Base-by-base conservation (phyloP, 441 rosid genomes). In the Lepidium campestre region DNA sequence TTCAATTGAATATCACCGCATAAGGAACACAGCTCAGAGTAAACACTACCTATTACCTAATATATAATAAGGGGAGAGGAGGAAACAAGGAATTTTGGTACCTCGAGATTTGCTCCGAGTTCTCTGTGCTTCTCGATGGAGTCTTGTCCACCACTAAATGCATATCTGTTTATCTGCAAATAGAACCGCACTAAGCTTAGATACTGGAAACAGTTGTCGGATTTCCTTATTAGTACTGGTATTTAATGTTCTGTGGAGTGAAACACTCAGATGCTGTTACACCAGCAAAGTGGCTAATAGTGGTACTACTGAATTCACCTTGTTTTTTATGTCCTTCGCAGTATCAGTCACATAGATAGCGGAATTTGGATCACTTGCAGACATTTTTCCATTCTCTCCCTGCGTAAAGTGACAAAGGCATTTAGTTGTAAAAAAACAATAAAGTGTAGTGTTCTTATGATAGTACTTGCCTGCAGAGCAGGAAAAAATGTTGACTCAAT, bases 351-450 rank as follows among this genome's bases (percentile, higher is more conserved):
- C 91, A 67, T 90, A 90, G 71, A 93, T 86, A 20, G 97, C 97
- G 15, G 97, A 90, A 78, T 86, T 88, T 49, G 96, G 90, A 82
- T 93, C 96, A 75, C 93, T 90, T 32, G 98, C 97, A n/a, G 97
- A 90, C 98, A 93, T 90, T 81, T 93, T 93, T 50, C 96, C 94
- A 2, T 83, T 82, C 70, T 93, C 97, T 57, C 97, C 98, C 96
- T 90, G 90, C 25, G 68, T 44, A 10, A 54, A 40, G 70, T 27
- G 40, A 61, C 9, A 22, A 45, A 54, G 42, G 27, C 11, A 36
- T 8, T 54, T 46, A 75, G 25, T 52, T 66, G 39, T 47, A 18
- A 12, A 14, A 19, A 19, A 46, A 56, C 15, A 44, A 22, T 52
- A 70, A 36, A 13, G 35, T 42, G 1, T 31, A 2, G 53, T 49